Evolutionary conservation across 192 early-diverging fungal species (phyloP).

Genomic region (Geranomyces variabilis): DNA sequence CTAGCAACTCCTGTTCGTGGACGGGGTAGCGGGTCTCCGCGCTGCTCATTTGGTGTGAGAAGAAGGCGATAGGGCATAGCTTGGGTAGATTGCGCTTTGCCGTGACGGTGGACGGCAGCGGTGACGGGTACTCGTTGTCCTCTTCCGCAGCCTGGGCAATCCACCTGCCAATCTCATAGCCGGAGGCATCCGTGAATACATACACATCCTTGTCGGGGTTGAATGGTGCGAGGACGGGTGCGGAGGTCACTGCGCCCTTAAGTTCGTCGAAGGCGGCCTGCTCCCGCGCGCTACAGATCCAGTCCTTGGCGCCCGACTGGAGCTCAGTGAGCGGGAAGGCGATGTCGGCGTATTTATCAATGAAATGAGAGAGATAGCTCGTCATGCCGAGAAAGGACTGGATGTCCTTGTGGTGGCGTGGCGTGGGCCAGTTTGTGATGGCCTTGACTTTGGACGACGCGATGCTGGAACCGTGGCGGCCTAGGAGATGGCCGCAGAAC

Average conservation of each 20-base stretch:
- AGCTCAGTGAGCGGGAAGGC: conserved; percentile 9
- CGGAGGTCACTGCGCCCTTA: conserved; percentile 7
- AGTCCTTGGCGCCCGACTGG: conserved; percentile 45
- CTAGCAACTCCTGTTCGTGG: conserved; percentile 29
- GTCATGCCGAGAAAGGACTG: conserved; percentile 25
- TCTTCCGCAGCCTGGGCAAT: not conserved
- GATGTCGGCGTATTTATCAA: conserved; percentile 20
- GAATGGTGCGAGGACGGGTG: conserved; percentile 13
- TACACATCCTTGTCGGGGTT: not conserved
- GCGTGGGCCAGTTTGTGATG: conserved; percentile 11
- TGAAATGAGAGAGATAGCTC: conserved; percentile 13
- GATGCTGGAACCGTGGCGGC: not conserved
- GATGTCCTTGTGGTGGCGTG: not conserved
- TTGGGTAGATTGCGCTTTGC: not conserved
- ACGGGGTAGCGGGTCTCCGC: conserved; percentile 23
- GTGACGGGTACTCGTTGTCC: not conserved
- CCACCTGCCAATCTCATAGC: conserved; percentile 12
- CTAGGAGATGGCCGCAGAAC: conserved; percentile 9
- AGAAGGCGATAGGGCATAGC: conserved; percentile 17
- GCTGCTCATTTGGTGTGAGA: conserved; percentile 15
- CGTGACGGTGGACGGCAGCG: too few species aligned
- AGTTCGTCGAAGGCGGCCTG: conserved; percentile 8
- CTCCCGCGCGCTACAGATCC: conserved; percentile 4
- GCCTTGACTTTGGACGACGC: conserved; percentile 35
- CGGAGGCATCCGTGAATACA: conserved; percentile 16